Conservation (phyloP, 2,329 filamentous ascomycete species). For the Byssochlamys sp. region DNA sequence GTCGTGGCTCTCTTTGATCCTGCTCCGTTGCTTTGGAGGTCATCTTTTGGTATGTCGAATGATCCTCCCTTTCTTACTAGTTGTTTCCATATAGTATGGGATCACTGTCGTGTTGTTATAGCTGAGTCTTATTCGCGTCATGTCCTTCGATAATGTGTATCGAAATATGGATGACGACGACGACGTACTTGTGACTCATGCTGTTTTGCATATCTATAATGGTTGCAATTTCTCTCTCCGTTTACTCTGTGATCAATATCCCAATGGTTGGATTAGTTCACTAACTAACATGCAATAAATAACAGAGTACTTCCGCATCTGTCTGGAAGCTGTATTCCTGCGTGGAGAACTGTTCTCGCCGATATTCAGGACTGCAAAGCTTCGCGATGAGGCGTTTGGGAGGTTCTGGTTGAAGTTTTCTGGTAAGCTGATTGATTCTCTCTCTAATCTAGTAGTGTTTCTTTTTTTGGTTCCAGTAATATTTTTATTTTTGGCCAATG, state of each 20-base stretch:
- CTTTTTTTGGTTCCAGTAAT: neutral
- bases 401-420: conserved; percentile 33
- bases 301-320: conserved; percentile 24
- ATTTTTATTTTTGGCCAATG: neutral
- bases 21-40: neutral
- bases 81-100: neutral
- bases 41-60: conserved; percentile 2
- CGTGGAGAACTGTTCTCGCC: conserved; percentile 27
- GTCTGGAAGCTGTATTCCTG: conserved; percentile 23
- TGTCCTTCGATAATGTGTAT: no score
- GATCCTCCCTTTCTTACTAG: neutral
- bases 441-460: neutral
- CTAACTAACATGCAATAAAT: neutral
- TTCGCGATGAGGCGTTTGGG: conserved; percentile 33
- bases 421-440: conserved; percentile 14
- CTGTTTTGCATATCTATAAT: no score
- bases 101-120: no score
- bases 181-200: no score
- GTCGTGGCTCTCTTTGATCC: neutral
- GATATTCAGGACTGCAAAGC: conserved; percentile 17
- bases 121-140: no score
- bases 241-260: no score
- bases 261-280: neutral
- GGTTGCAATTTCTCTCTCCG: no score
- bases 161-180: no score